Evolutionary conservation across 768 basidiomycete species (phyloP), one percentile per base, ranked within the genome.

Genomic region (Gelatoporia subvermispora): DNA sequence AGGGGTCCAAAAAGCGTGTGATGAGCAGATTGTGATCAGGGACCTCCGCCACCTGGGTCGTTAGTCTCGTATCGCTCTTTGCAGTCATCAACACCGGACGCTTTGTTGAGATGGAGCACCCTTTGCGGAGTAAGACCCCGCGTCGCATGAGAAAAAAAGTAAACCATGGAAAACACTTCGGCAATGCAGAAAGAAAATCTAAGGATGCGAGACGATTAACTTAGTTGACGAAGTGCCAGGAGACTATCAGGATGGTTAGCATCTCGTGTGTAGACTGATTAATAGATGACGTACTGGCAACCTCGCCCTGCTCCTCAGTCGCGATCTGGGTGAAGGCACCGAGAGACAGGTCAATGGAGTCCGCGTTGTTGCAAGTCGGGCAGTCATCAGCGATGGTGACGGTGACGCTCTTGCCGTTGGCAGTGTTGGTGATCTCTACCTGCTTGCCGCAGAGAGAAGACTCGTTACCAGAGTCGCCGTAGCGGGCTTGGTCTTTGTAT

Each of bases 281-380:
- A n/a, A n/a, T n/a, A 36, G 10, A 43, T 35, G 24, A 77, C 77
- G 50, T 64, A 82, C 85, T 86, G 42, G 69, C 57, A 51, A 89
- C 71, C 49, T 69, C 55, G 53, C 92, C 92, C 20, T 73, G 60
- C 5, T 57, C 59, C 37, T 71, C 60, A 41, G 64, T 47, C 40
- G 77, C 79, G 49, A 94, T 75, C 15, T 63, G 56, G 21, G 66
- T 24, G 77, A 94, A 93, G 39, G 88, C 85, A 46, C 60, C 80
- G 43, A 56, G 47, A n/a, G 87, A 88, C 37, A 89, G 71, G 59
- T 90, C 87, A 60, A 96, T 81, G 15, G 84, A 87, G 65, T 85
- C 75, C 23, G 31, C 28, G 57, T 77, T 80, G 46, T 60, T 43
- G 70, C 91, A 95, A 17, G 84, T 84, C 21, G 91, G 90, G 74